Conservation (phyloP, 139 green algal species). For the Pycnococcus provasolii region DNA sequence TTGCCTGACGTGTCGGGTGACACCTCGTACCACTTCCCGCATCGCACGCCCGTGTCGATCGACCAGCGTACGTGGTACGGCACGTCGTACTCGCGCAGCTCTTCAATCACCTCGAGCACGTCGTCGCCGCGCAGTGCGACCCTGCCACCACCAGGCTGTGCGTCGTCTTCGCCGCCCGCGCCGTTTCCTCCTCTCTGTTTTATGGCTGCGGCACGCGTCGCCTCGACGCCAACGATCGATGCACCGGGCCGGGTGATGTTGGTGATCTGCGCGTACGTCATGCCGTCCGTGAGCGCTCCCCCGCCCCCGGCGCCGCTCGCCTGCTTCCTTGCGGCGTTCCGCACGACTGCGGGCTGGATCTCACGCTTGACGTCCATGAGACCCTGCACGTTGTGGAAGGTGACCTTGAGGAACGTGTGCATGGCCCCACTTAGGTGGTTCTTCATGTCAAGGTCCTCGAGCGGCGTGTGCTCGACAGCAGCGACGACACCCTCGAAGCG, state of each 20-base stretch:
- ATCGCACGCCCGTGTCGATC: conserved; percentile 77
- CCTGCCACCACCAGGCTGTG: not conserved
- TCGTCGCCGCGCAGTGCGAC: conserved; percentile 38
- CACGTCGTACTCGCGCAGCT: conserved; percentile 93
- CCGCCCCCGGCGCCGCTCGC: too few relatives aligned
- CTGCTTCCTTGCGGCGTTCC: conserved; percentile 40
- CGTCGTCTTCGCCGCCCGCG: not conserved
- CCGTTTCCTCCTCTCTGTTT: too few relatives aligned
- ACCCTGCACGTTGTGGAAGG: conserved; percentile 67
- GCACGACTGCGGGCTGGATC: conserved; percentile 53
- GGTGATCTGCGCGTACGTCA: too few relatives aligned
- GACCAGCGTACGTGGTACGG: conserved; percentile 87
- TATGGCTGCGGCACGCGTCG: too few relatives aligned
- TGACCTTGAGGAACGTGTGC: conserved; percentile 72
- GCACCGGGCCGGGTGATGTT: too few relatives aligned
- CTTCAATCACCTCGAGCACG: conserved; percentile 55
- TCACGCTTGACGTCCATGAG: conserved; percentile 73
- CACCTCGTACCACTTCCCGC: conserved; percentile 81
- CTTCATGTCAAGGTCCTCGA: conserved; percentile 91
- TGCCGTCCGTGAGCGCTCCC: too few relatives aligned
- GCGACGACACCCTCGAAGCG: conserved; percentile 57
- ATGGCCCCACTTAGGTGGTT: conserved; percentile 88
- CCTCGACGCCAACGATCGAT: too few relatives aligned
- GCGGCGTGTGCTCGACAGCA: conserved; percentile 55
- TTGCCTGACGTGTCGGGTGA: conserved; percentile 27